Evolutionary conservation across 148 eudicot species (phyloP).

Genomic region (Chenopodium formosanum): DNA sequence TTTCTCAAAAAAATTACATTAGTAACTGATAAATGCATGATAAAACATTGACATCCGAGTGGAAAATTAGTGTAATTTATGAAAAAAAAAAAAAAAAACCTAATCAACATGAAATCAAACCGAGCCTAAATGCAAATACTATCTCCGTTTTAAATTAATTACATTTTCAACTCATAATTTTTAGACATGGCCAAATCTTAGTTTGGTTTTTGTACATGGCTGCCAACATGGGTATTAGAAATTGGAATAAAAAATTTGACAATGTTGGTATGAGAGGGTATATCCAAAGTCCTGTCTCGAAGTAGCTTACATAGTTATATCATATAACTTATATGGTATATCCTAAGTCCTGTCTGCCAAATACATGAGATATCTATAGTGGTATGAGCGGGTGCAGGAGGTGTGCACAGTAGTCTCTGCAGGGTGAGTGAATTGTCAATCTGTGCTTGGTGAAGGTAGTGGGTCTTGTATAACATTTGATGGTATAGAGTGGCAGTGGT

Average conservation of each 20-base stretch:
- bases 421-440: background rate
- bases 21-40: no score
- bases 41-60: no score
- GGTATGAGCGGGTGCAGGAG: background rate
- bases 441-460: background rate
- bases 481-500: background rate
- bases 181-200: background rate
- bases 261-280: no score
- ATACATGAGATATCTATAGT: background rate
- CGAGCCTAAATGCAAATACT: fast-evolving
- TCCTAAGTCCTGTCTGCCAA: background rate
- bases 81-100: no score
- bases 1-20: no score
- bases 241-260: background rate
- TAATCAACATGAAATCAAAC: no score
- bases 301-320: no score
- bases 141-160: no score
- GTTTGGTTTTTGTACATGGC: background rate
- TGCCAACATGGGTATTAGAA: background rate
- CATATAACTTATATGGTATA: no score
- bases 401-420: background rate
- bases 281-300: no score
- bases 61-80: no score
- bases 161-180: no score
- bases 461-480: background rate